Evolutionary conservation across 2,329 filamentous ascomycete species (phyloP).

Genomic region (Immersiporthe knoxdaviesiana): DNA sequence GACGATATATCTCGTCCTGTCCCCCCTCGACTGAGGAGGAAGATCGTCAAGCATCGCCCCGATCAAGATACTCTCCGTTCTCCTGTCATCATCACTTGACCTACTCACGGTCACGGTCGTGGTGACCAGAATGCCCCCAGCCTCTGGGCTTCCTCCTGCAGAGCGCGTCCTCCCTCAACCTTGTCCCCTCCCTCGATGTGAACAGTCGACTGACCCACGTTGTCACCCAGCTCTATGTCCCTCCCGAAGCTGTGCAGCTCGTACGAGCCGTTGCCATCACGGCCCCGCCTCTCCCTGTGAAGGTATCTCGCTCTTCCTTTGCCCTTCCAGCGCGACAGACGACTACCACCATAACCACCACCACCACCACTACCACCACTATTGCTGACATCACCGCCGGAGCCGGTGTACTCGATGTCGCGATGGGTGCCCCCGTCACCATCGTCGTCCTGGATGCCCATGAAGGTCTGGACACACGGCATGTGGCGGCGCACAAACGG

Average conservation of each 20-base stretch:
- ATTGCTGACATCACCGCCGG: neutral
- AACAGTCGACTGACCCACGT: neutral
- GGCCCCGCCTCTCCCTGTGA: constrained; percentile 12
- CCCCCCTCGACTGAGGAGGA: neutral
- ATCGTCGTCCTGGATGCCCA: constrained; percentile 16
- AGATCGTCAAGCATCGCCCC: neutral
- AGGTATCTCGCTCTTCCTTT: neutral
- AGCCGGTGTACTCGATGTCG: neutral
- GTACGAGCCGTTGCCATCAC: constrained; percentile 13
- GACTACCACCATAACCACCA: neutral
- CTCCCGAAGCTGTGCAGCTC: constrained; percentile 28
- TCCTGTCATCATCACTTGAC: constrained; percentile 19
- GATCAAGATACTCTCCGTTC: constrained; percentile 20
- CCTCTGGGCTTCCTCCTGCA: constrained; percentile 2
- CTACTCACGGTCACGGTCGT: constrained; percentile 22
- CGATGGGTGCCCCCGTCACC: neutral
- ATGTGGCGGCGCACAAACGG: constrained; percentile 33
- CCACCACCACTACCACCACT: neutral
- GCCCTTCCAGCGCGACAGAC: constrained; percentile 1
- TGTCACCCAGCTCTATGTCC: constrained; percentile 13
- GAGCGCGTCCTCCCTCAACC: neutral
- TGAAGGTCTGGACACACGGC: constrained; percentile 28
- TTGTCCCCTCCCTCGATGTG: constrained; percentile 1
- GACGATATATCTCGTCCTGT: neutral
- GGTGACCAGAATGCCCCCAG: constrained; percentile 26